Evolutionary conservation across 2,329 filamentous ascomycete species (phyloP).

Genomic region (Lizonia empirigonia): DNA sequence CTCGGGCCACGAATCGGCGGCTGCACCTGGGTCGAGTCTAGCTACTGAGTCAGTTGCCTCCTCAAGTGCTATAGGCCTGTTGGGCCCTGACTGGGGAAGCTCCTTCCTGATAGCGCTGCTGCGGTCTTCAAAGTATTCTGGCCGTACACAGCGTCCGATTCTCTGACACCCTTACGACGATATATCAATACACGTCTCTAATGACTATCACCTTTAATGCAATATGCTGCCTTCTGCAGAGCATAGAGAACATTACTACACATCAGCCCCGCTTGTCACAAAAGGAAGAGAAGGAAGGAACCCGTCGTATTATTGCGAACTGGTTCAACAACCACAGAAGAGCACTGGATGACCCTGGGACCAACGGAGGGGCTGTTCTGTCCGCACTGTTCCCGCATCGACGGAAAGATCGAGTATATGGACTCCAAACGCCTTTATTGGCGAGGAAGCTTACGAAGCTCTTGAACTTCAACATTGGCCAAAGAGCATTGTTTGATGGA

Average conservation of each 20-base stretch:
- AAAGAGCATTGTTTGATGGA: conserved; percentile 65
- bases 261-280: conserved; percentile 50
- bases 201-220: conserved; percentile 73
- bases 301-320: conserved; percentile 53
- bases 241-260: conserved; percentile 60
- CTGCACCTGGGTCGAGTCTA: neutral
- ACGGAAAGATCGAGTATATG: conserved; percentile 78
- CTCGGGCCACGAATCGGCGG: neutral
- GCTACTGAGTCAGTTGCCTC: neutral
- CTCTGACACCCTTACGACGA: neutral
- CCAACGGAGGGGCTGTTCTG: conserved; percentile 68
- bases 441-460: conserved; percentile 70
- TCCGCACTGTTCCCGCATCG: conserved; percentile 78
- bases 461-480: conserved; percentile 67
- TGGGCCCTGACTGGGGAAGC: neutral
- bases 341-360: conserved; percentile 62
- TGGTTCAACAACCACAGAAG: conserved; percentile 74
- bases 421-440: conserved; percentile 66
- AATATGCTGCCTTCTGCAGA: conserved; percentile 75
- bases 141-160: neutral
- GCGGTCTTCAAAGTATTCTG: neutral
- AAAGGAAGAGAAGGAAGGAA: conserved; percentile 31
- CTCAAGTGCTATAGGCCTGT: neutral
- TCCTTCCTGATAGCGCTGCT: neutral
- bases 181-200: conserved; percentile 1